These are phyloP conservation scores for Colletotrichum theobromicola DNA, from an alignment of 2,329 filamentous ascomycete species.

Conservation along the genomic window DNA sequence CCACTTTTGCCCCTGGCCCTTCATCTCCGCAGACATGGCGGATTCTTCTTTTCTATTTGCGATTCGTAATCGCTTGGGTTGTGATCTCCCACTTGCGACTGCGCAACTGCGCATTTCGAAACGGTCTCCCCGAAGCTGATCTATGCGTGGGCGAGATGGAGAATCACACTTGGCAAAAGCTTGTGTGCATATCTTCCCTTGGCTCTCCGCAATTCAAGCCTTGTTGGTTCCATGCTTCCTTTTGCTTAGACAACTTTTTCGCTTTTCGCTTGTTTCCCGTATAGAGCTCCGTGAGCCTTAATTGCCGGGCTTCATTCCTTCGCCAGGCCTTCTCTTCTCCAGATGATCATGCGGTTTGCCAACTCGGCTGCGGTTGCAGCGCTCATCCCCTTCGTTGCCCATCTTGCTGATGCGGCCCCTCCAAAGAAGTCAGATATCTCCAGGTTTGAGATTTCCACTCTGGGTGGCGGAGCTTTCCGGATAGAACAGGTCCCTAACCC, in stretches of 20 bases:
- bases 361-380: constrained; percentile 36
- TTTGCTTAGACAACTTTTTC: neutral
- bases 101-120: constrained; percentile 5
- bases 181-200: constrained; percentile 17
- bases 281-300: constrained; percentile 16
- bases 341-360: constrained; percentile 36
- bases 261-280: neutral
- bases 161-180: constrained; percentile 20
- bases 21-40: neutral
- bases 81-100: neutral
- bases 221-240: neutral
- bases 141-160: constrained; percentile 11
- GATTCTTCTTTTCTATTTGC: neutral
- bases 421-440: constrained; percentile 27
- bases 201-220: neutral
- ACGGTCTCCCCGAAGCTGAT: neutral
- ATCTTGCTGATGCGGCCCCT: constrained; percentile 32
- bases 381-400: constrained; percentile 17
- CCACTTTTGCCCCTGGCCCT: neutral
- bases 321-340: constrained; percentile 8
- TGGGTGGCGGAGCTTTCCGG: constrained; percentile 44
- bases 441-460: constrained; percentile 34
- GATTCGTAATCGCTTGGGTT: neutral
- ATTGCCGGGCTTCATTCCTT: constrained; percentile 21
- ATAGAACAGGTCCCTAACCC: constrained; percentile 43